phyloP scores from a whole-genome alignment of 352 stramenopile species.

The Phytophthora europaea region DNA sequence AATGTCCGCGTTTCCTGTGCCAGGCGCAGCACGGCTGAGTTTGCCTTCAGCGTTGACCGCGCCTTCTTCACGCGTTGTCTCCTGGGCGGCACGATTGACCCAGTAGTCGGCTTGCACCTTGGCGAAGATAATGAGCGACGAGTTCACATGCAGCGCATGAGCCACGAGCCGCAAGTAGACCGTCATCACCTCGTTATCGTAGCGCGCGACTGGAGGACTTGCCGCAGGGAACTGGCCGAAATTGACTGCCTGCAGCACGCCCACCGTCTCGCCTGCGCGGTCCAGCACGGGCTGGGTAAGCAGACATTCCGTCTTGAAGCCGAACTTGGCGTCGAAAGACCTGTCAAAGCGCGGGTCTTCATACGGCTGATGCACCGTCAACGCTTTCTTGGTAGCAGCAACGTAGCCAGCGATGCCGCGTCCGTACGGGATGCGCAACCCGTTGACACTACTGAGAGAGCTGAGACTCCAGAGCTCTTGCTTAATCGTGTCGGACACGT shows the following conservation, averaged over 20 bases:
- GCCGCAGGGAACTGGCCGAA: constrained; percentile 58
- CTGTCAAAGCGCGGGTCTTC: constrained; percentile 83
- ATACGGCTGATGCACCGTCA: constrained; percentile 80
- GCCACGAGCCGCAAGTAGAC: constrained; percentile 74
- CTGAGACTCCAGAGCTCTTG: constrained; percentile 80
- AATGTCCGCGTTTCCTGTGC: constrained; percentile 36
- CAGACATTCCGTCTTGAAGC: constrained; percentile 86
- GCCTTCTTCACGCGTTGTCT: constrained; percentile 22
- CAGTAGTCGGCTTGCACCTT: constrained; percentile 86
- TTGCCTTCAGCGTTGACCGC: neutral
- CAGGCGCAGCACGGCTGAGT: constrained; percentile 3
- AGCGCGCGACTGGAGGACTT: constrained; percentile 62
- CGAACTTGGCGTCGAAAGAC: constrained; percentile 84
- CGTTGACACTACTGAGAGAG: constrained; percentile 77
- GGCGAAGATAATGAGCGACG: constrained; percentile 83
- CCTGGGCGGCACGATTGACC: constrained; percentile 62
- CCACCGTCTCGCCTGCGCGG: constrained; percentile 71
- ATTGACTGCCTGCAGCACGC: constrained; percentile 76
- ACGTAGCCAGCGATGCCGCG: constrained; percentile 83
- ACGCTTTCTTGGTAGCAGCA: constrained; percentile 59
- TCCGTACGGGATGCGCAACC: constrained; percentile 75
- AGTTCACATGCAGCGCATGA: constrained; percentile 73
- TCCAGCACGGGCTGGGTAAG: constrained; percentile 80
- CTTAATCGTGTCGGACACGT: constrained; percentile 82
- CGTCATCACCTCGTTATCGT: constrained; percentile 68